Conservation (phyloP, 2,329 filamentous ascomycete species). For the Scedosporium minutisporum region DNA sequence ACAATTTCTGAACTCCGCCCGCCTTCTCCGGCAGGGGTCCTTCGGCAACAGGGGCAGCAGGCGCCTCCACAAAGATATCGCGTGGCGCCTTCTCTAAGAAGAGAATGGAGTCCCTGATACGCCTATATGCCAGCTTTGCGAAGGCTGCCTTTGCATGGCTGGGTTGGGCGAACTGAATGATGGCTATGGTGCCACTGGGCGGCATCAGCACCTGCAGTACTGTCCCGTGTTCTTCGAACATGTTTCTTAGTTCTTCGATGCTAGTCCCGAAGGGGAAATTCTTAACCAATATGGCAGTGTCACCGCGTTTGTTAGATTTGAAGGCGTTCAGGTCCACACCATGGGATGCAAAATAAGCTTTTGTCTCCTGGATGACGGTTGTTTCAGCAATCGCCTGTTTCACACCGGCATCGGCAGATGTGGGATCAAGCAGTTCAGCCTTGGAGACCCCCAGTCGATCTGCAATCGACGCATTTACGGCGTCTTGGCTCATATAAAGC, state of each 20-base stretch:
- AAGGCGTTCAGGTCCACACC: conserved; percentile 90
- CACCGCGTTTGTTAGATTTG: conserved; percentile 73
- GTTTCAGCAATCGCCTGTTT: conserved; percentile 97
- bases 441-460: conserved; percentile 82
- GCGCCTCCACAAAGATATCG: conserved; percentile 52
- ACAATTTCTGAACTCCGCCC: conserved; percentile 49
- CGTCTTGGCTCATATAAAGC: conserved; percentile 97
- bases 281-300: conserved; percentile 83
- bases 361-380: conserved; percentile 91
- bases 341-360: conserved; percentile 77
- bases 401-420: conserved; percentile 84
- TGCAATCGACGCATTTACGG: conserved; percentile 83
- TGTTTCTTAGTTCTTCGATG: conserved; percentile 63
- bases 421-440: conserved; percentile 87
- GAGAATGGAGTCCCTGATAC: conserved; percentile 81
- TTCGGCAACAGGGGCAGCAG: conserved; percentile 15
- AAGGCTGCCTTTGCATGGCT: conserved; percentile 78
- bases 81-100: conserved; percentile 92
- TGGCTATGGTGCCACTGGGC: conserved; percentile 83
- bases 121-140: conserved; percentile 74
- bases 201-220: conserved; percentile 82
- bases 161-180: conserved; percentile 76
- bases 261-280: conserved; percentile 84
- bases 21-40: conserved; percentile 24
- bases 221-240: conserved; percentile 80